Conservation (phyloP, 306 rosid genomes). For the Cicer cuneatum region DNA sequence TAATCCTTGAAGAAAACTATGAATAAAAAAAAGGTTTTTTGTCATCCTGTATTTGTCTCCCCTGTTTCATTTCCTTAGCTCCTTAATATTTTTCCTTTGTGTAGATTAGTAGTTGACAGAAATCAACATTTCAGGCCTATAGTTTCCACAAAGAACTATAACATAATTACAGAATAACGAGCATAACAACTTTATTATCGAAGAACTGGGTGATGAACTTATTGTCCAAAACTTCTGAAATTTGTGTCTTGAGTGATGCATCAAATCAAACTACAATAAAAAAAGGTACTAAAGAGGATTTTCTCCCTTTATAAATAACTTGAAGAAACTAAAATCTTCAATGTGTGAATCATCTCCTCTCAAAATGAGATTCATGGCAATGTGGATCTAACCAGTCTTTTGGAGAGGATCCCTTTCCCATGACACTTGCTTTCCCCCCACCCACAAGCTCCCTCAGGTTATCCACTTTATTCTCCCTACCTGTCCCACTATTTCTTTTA, state of each 20-base stretch:
- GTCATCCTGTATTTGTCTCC: background rate
- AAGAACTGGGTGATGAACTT: slow-evolving; percentile 35
- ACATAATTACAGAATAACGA: background rate
- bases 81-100: background rate
- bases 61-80: background rate
- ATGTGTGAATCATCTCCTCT: slow-evolving; percentile 63
- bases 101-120: background rate
- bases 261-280: slow-evolving; percentile 30
- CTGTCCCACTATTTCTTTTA: slow-evolving; percentile 59
- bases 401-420: slow-evolving; percentile 62
- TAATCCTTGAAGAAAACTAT: too few relatives aligned
- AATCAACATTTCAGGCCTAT: slow-evolving; percentile 1
- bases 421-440: slow-evolving; percentile 56
- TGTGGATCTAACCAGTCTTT: slow-evolving; percentile 97
- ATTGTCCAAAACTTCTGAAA: slow-evolving; percentile 46
- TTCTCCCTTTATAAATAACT: slow-evolving; percentile 37
- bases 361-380: slow-evolving; percentile 87
- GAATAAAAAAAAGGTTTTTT: too few relatives aligned
- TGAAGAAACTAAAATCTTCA: slow-evolving; percentile 33
- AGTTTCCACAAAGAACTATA: slow-evolving; percentile 22
- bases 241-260: slow-evolving; percentile 36
- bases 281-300: slow-evolving; percentile 1
- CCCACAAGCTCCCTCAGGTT: slow-evolving; percentile 92
- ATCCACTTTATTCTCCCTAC: slow-evolving; percentile 89
- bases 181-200: slow-evolving; percentile 32